These are phyloP conservation scores for Sisymbrium altissimum DNA, from an alignment of 345 rosid genomes.

Conservation along the genomic window DNA sequence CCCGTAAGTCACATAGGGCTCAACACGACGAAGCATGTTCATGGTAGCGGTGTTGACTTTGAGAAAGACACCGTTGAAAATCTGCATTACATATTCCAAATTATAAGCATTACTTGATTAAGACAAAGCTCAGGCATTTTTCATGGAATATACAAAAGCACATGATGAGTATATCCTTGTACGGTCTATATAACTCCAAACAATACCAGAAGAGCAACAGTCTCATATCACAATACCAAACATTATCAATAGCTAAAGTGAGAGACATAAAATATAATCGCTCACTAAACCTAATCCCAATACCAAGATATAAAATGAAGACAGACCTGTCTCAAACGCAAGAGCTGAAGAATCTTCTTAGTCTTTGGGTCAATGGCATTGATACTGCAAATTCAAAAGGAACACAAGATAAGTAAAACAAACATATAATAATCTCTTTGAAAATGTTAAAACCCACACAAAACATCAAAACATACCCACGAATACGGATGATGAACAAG, in stretches of 20 bases:
- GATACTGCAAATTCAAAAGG: constrained; percentile 46
- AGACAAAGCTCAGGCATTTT: background rate
- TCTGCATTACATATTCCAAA: constrained; percentile 37
- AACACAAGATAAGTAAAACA: background rate
- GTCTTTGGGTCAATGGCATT: constrained; percentile 90
- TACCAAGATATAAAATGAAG: background rate
- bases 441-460: background rate
- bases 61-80: constrained; percentile 87
- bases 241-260: background rate
- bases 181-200: background rate
- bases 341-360: constrained; percentile 83
- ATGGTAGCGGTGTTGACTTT: constrained; percentile 90
- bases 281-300: background rate
- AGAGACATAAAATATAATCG: background rate
- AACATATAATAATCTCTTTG: background rate
- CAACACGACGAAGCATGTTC: constrained; percentile 92
- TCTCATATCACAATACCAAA: background rate
- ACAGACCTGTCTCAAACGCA: constrained; percentile 86
- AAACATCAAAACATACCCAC: constrained; percentile 46
- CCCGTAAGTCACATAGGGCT: constrained; percentile 96
- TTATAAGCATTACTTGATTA: background rate
- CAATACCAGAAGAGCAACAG: background rate
- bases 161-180: background rate
- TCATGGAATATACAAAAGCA: background rate
- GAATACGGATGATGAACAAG: constrained; percentile 71